Base-by-base conservation (phyloP, 768 basidiomycete species). In the Tremella mesenterica region DNA sequence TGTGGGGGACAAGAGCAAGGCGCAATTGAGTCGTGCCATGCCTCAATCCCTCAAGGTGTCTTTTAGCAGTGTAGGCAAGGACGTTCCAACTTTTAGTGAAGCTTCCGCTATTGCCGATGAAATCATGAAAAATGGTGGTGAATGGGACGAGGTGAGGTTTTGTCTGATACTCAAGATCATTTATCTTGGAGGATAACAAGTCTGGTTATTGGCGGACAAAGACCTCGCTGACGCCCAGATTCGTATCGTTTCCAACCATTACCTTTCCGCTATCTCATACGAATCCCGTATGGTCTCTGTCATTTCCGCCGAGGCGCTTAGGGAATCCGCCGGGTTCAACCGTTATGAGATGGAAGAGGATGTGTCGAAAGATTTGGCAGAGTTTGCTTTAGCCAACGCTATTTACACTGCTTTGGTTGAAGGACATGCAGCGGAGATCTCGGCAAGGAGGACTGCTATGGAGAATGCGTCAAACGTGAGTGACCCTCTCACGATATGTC, bases 261-360 rank as follows among this genome's bases (percentile, higher is more conserved):
- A 74, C 62, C 54, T 74, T 54, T 70, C 68, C 23, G 90, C 89
- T 21, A 80, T 99, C 69, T 85, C 89, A 38, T 99, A 95, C 73
- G 90, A 95, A 77, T 59, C 89, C 48, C 77, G 78, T 48, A 72
- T 81, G 29, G 76, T 87, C 67, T 83, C 86, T 67, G 81, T 97
- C 63, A 83, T 85, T 75, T 85, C 85, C 54, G 84, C 86, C 74
- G 80, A 83, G 61, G 81, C 83, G 8, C 80, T 99, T 67, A 83
- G 81, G 72, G 85, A 84, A 70, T 83, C 88, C 63, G 88, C 85
- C 65, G 84, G 86, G 34, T 96, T 96, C 85, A 85, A 84, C 71
- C 81, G 83, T 26, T 99, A 99, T 74, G 95, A 99, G 77, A 88
- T 92, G 80, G 93, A 97, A 74, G 93, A 99, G 67, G 91, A 95